A percentile compares a stretch with the other conserved stretches of the same genome.
These are phyloP conservation scores for Hanseniaspora valbyensis DNA, from an alignment of 805 yeast species.

Conservation along the genomic window DNA sequence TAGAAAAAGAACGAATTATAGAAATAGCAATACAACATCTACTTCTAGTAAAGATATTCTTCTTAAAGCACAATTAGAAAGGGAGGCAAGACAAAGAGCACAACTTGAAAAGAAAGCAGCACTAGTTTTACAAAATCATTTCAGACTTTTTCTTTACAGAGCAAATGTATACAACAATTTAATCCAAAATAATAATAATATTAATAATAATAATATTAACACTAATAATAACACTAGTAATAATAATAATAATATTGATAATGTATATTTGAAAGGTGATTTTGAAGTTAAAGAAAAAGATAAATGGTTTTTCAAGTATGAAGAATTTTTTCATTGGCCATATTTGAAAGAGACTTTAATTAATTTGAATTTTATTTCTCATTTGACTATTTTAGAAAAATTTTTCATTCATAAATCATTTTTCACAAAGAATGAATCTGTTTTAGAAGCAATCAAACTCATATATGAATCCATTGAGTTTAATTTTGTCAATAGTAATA, in stretches of 20 bases:
- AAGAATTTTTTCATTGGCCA: not conserved
- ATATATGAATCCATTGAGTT: not conserved
- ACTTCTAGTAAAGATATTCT: slow-evolving; percentile 1
- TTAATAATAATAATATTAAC: not conserved
- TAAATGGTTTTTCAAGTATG: not conserved
- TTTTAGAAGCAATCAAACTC: not conserved
- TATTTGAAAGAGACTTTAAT: not conserved
- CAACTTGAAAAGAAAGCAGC: not conserved
- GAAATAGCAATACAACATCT: not conserved
- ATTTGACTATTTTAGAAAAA: not conserved
- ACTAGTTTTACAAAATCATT: not conserved
- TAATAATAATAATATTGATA: not conserved
- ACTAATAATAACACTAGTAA: too few species aligned
- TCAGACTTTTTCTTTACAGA: not conserved
- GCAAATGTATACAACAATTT: not conserved
- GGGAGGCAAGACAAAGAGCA: slow-evolving; percentile 1
- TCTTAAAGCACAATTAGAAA: slow-evolving; percentile 3
- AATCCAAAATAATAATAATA: not conserved
- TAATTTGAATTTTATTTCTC: not conserved
- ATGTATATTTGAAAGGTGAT: not conserved
- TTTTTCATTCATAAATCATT: not conserved
- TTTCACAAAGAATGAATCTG: not conserved
- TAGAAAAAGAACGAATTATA: not conserved
- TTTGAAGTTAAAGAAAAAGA: not conserved
- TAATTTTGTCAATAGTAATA: not conserved